These are phyloP conservation scores for Blastobotrys persicus DNA, from an alignment of 1,139 yeast genomes.

Conservation along the genomic window DNA sequence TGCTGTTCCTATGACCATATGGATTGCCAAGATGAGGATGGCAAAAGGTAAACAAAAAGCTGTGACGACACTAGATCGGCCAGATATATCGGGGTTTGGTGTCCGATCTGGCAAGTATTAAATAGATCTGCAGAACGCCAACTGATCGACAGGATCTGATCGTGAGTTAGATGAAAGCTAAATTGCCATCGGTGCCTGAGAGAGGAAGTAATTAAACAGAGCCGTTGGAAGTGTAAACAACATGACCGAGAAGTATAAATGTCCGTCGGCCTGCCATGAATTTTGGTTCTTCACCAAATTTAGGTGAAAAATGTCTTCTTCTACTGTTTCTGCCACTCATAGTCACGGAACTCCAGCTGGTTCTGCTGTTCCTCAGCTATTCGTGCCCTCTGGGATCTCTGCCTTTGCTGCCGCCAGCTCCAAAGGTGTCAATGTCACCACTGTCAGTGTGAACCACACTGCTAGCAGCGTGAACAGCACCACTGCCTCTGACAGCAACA, in stretches of 20 bases:
- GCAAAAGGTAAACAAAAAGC: background rate
- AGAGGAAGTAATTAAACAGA: conserved; percentile 3
- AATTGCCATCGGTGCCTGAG: background rate
- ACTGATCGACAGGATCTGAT: background rate
- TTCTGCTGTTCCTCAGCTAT: conserved; percentile 6
- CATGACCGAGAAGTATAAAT: background rate
- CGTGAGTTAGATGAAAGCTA: background rate
- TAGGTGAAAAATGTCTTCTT: conserved; percentile 7
- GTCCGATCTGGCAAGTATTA: background rate
- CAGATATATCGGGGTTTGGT: background rate
- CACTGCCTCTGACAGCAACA: background rate
- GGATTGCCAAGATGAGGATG: background rate
- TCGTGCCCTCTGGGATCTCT: background rate
- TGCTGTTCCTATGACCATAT: too few species aligned
- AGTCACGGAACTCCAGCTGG: conserved; percentile 8
- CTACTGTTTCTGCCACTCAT: conserved; percentile 7
- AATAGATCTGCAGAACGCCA: background rate
- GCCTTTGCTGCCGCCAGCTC: background rate
- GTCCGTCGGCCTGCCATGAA: too few species aligned
- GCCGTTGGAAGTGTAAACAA: background rate
- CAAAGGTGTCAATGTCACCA: background rate
- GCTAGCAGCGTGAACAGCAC: background rate
- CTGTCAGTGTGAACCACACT: background rate
- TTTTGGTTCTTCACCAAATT: conserved; percentile 7
- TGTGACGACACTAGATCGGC: too few species aligned